phyloP scores from a whole-genome alignment of 1,284 basidiomycete species.

The Fistulinella staudtii region DNA sequence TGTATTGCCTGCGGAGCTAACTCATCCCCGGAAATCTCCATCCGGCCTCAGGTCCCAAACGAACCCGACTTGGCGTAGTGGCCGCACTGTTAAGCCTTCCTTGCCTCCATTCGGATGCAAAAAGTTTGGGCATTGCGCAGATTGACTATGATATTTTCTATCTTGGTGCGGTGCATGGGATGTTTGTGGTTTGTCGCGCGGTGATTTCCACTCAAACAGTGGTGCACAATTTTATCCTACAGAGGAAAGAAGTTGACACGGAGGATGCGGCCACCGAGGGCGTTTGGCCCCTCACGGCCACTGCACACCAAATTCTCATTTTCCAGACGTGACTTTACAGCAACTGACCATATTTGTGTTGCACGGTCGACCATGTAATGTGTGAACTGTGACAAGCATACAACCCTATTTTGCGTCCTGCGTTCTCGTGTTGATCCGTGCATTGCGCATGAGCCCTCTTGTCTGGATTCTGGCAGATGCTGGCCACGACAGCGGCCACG shows the following conservation, averaged over 20 bases:
- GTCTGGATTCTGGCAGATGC: background rate
- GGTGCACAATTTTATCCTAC: conserved; percentile 30
- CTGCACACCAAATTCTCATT: conserved; percentile 31
- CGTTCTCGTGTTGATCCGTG: too few species aligned
- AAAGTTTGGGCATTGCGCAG: conserved; percentile 4
- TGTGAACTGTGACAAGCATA: background rate
- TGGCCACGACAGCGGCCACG: background rate
- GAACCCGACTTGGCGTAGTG: conserved; percentile 24
- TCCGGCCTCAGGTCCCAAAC: conserved; percentile 17
- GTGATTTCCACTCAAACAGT: conserved; percentile 16
- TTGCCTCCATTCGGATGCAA: conserved; percentile 15
- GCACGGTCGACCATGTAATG: background rate
- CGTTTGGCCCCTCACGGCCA: conserved; percentile 30
- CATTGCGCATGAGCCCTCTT: too few species aligned
- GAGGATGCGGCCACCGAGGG: conserved; percentile 27
- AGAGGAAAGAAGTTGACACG: conserved; percentile 26
- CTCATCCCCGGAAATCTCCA: conserved; percentile 5
- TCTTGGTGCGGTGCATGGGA: conserved; percentile 25
- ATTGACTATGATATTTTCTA: conserved; percentile 32
- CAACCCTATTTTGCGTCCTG: conserved; percentile 1
- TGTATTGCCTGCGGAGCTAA: background rate
- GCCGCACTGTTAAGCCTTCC: conserved; percentile 25
- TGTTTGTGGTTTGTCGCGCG: conserved; percentile 27
- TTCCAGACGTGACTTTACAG: conserved; percentile 16
- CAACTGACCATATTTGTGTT: background rate